Evolutionary conservation across 139 green algal species (phyloP).

Genomic region (Volvox reticuliferus): DNA sequence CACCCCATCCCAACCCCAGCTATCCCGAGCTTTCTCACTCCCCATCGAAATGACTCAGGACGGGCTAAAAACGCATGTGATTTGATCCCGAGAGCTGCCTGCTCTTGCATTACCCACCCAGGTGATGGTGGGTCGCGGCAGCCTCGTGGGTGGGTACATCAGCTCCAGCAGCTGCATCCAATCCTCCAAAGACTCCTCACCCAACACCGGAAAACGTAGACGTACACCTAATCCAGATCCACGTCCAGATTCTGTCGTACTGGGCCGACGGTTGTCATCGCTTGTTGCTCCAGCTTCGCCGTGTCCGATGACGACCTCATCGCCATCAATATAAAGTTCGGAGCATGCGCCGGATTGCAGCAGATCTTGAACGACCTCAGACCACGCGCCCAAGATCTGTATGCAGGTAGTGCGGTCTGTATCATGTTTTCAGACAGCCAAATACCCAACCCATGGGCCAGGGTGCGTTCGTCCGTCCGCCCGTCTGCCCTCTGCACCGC

Average conservation of each 20-base stretch:
- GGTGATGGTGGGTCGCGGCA: constrained; percentile 7
- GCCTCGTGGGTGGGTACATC: constrained; percentile 27
- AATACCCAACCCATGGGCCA: neutral
- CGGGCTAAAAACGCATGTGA: neutral
- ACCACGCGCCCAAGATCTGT: constrained; percentile 23
- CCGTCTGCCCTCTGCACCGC: no score
- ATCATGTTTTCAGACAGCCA: neutral
- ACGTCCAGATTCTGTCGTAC: neutral
- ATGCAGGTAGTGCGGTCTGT: neutral
- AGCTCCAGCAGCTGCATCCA: constrained; percentile 11
- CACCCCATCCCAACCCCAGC: no score
- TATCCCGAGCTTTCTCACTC: neutral
- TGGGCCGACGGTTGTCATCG: no score
- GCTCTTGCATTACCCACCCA: neutral
- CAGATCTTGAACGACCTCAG: neutral
- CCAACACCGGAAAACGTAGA: neutral
- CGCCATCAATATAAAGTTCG: neutral
- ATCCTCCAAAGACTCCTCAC: neutral
- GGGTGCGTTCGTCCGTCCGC: neutral
- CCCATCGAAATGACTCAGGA: neutral
- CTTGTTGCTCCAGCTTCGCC: neutral
- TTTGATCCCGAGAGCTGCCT: neutral
- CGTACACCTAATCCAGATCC: neutral
- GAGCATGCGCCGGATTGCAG: neutral
- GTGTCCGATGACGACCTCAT: neutral